Percentiles rank a stretch among this genome's conserved stretches.
Evolutionary conservation across 306 rosid species (phyloP).

Genomic region (Cajanus cajan): DNA sequence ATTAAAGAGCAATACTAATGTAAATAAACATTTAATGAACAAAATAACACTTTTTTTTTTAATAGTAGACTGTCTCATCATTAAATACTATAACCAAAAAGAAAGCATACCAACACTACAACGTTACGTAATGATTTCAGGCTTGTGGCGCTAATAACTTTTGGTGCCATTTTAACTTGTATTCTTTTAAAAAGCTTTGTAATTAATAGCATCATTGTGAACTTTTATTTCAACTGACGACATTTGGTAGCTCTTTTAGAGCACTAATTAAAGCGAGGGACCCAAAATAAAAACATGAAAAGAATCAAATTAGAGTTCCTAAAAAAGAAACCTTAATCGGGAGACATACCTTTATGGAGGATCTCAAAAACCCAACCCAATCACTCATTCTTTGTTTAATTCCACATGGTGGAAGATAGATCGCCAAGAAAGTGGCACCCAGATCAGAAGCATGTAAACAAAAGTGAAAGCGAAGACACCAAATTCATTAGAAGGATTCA

Average conservation of each 20-base stretch:
- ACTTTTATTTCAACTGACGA: constrained; percentile 19
- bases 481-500: neutral
- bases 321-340: neutral
- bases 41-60: too few relatives aligned
- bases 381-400: neutral
- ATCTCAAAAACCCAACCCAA: neutral
- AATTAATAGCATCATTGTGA: constrained; percentile 3
- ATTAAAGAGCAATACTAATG: neutral
- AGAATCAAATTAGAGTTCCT: neutral
- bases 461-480: neutral
- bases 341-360: neutral
- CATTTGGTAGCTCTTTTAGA: constrained; percentile 31
- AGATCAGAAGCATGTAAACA: neutral
- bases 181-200: constrained; percentile 19
- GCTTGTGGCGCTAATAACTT: constrained; percentile 14
- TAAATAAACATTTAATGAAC: too few relatives aligned
- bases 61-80: neutral
- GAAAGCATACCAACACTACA: neutral
- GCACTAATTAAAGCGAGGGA: constrained; percentile 41
- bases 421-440: neutral
- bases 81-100: neutral
- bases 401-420: neutral
- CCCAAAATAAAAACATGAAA: constrained; percentile 13
- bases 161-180: neutral
- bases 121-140: constrained; percentile 7